Base-by-base conservation (phyloP, 2,329 filamentous ascomycete genomes). In the Ascocoryne sarcoides region DNA sequence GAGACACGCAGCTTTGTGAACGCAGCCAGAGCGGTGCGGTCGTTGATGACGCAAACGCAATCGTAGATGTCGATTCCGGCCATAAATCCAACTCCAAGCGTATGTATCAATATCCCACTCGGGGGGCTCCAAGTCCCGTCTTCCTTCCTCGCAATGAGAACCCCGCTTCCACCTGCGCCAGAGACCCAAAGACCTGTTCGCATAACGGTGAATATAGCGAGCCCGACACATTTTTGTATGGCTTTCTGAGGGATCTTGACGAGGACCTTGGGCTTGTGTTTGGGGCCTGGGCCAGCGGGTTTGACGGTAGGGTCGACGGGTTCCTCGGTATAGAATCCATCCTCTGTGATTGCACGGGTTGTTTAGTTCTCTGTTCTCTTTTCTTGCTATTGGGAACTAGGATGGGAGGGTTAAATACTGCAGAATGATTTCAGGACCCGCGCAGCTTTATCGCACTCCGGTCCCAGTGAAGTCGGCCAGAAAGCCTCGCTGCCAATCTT, bases 141-240 rank as follows among this genome's bases (percentile, higher is more conserved):
- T 29, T 82, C 81, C 71, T 51, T 55, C 84, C 86, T 77, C 15
- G 82, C 89, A 43, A 95, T 78, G 30, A 96, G 70, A 28, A 96
- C 76, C 37, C 90, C 90, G 42, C 86, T 90, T 30, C 90, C 90
- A 17, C 89, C 89, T 10, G 88, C 89, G 34, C 90, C 90, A 34
- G 85, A 89, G 52, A 94, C 73, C 84, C 88, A 95, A 21, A 95
- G 68, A 12, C 90, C 90, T 7, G 86, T 90, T 43, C 90, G 80
- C 87, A 95, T 94, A 28, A 87, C 94, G 1, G 89, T 95, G 66
- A 95, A 95, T 51, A 96, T 84, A 39, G 87, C 89, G 39, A 96
- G 74, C 10, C 86, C 90, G 52, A 90, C 87, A 23, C 88, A 88
- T 63, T 92, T 85, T 58, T 85, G 78, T 51, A 96, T 86, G 42